Evolutionary conservation across 345 rosid species (phyloP).

Genomic region (Syzygium jambos): DNA sequence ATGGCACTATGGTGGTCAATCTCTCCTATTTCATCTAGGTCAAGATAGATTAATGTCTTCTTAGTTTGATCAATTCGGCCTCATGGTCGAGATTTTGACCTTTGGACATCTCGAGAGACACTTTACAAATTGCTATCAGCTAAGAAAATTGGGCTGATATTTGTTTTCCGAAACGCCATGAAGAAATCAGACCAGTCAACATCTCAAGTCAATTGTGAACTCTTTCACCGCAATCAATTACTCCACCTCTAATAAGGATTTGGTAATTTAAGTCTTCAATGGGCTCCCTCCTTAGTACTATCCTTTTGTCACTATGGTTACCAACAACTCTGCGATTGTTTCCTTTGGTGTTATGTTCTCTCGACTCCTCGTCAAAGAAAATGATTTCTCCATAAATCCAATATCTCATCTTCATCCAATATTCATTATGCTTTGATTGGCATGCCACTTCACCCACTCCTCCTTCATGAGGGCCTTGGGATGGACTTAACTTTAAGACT

Average conservation of each 20-base stretch:
- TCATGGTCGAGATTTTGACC: background rate
- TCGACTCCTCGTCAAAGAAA: background rate
- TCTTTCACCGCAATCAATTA: background rate
- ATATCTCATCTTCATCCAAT: background rate
- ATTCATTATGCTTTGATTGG: background rate
- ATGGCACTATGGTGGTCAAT: background rate
- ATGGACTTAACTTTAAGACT: too few relatives aligned
- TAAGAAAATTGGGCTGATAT: background rate
- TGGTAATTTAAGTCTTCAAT: background rate
- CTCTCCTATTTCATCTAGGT: background rate
- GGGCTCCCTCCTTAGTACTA: background rate
- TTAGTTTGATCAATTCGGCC: background rate
- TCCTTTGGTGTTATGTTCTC: background rate
- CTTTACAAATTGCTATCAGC: background rate
- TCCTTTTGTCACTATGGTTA: background rate
- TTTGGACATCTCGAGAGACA: background rate
- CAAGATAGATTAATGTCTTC: fast-evolving
- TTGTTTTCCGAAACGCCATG: background rate
- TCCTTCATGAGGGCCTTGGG: background rate
- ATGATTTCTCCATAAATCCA: background rate
- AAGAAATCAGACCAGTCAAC: background rate
- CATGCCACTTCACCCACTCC: background rate
- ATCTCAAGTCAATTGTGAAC: background rate
- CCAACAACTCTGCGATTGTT: background rate
- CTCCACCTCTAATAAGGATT: background rate